phyloP scores from a whole-genome alignment of 2,329 filamentous ascomycete genomes.

The Aspergillus sojae region DNA sequence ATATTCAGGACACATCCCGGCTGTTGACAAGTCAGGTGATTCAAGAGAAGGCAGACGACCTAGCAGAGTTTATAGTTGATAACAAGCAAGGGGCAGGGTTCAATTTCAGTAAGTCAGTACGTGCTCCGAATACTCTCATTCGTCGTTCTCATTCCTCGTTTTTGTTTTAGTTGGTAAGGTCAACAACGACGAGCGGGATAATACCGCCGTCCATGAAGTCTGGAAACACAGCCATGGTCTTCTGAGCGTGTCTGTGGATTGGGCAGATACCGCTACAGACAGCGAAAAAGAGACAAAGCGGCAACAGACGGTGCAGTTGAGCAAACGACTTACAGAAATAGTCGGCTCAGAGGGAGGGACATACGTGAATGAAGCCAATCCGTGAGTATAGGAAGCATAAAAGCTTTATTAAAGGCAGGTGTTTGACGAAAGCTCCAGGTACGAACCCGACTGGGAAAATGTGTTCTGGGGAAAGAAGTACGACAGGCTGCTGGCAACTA shows the following conservation, averaged over 20 bases:
- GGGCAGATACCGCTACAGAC: not conserved
- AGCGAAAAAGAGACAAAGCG: not conserved
- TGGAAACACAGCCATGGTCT: conserved; percentile 6
- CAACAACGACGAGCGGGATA: conserved; percentile 5
- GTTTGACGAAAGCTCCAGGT: not conserved
- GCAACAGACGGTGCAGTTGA: not conserved
- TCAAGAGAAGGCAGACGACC: not conserved
- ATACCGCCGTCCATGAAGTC: not conserved
- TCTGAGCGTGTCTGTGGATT: not conserved
- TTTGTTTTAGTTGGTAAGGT: not conserved
- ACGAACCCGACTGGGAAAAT: conserved; percentile 5
- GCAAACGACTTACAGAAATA: not conserved
- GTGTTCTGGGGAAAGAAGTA: conserved; percentile 10
- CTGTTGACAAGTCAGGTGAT: not conserved
- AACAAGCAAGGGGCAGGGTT: not conserved
- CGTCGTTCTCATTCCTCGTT: not conserved
- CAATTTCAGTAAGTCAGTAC: not conserved
- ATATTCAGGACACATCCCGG: conserved; percentile 3
- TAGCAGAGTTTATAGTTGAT: conserved; percentile 1
- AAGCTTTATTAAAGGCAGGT: not conserved
- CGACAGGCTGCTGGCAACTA: not conserved
- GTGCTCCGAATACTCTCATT: not conserved
- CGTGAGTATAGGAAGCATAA: not conserved
- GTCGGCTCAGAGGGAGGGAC: conserved; percentile 4
- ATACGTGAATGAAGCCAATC: conserved; percentile 7